Base-by-base conservation (phyloP, 2,329 filamentous ascomycete species). In the Aspergillus eucalypticola region DNA sequence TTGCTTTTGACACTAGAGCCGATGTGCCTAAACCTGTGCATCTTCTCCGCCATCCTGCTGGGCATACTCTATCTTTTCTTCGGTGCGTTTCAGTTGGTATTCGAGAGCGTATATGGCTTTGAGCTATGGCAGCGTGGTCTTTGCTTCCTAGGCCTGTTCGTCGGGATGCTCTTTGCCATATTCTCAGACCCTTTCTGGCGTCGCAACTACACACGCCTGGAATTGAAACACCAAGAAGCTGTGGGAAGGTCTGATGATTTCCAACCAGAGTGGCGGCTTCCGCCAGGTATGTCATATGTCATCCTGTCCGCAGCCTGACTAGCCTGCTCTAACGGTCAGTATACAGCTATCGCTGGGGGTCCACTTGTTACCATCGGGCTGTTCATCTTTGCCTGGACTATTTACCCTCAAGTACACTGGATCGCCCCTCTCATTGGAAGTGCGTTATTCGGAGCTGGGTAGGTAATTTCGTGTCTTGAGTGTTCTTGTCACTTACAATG, bases 61-160 rank as follows among this genome's bases (percentile, higher is more conserved):
- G 93, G 92, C 5, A 89, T 96, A 48, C 79, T 96, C 2, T 96
- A 96, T 72, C 85, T 96, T 41, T 96, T 96, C 80, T 96, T 96
- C 73, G 92, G 92, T 19, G 92, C 92, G 0, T 96, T 96, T 69
- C 85, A 89, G 5, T 79, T 96, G 48, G 87, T 96, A 15, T 96
- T 96, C 71, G 74, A 82, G 25, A 84, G 83, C 48, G 87, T 90
- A 50, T 89, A 96, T 73, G 87, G 85, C 19, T 92, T 96, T 78
- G 86, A 86, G 56, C 79, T 92, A 10, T 95, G 89, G 82, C 90
- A 96, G 75, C 82, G 86, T 10, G 93, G 92, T n/a, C 78, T 95
- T 59, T 84, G 87, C 13, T 96, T 96, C 75, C 70, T 95, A 50
- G 79, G 80, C 21, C 67, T 82, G n/a, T 70, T 80, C 46, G 76